Evolutionary conservation across 495 filamentous ascomycete species (phyloP).

Genomic region (Lepraria neglecta): DNA sequence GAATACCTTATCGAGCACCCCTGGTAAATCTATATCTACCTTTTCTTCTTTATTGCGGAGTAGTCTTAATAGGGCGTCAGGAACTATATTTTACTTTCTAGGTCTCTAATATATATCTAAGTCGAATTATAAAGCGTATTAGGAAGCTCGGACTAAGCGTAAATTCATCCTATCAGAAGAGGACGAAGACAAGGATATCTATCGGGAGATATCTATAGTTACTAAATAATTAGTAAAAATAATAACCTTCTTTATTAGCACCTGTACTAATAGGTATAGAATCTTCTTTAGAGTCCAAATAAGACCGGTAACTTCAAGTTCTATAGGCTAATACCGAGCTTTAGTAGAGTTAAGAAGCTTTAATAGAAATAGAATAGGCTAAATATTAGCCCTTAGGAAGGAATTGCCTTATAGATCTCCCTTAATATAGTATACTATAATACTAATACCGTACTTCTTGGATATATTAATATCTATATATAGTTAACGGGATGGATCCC

Average conservation of each 20-base stretch:
- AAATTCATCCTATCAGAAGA: conserved; percentile 11
- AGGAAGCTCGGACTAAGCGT: neutral
- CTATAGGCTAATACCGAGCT: conserved; percentile 14
- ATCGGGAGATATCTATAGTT: neutral
- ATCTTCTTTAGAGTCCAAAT: conserved; percentile 12
- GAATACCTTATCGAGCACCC: too few species aligned
- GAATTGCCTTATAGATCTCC: neutral
- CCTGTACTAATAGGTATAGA: neutral
- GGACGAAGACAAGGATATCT: neutral
- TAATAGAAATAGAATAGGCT: neutral
- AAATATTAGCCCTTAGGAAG: neutral
- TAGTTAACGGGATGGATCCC: neutral
- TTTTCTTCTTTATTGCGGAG: too few species aligned
- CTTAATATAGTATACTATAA: neutral
- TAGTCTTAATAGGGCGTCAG: too few species aligned
- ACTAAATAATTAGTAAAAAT: neutral
- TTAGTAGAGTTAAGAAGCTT: neutral
- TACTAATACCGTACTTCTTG: neutral
- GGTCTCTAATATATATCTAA: conserved; percentile 9
- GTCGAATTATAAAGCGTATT: conserved; percentile 13
- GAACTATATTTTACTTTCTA: neutral
- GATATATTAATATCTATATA: neutral
- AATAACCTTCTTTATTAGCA: neutral
- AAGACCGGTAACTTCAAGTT: conserved; percentile 18
- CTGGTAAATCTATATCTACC: too few species aligned